These are phyloP conservation scores for Fusarium compactum DNA, from an alignment of 2,329 filamentous ascomycete species.

Conservation along the genomic window DNA sequence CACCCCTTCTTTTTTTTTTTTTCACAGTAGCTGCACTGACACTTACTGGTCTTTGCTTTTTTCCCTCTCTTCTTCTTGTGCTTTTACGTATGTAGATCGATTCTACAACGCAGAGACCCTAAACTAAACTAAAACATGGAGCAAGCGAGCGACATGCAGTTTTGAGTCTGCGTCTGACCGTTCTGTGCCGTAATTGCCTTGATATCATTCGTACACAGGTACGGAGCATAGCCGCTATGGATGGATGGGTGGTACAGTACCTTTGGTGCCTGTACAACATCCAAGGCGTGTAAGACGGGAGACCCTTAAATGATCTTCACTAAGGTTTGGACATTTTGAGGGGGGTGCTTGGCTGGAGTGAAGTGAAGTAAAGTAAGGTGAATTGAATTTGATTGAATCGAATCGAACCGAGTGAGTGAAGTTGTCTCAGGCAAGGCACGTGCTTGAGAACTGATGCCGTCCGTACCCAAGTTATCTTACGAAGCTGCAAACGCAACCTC, in stretches of 20 bases:
- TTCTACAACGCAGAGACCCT: neutral
- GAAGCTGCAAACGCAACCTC: conserved; percentile 13
- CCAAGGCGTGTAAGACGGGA: conserved; percentile 20
- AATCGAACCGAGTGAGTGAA: neutral
- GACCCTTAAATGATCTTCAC: conserved; percentile 28
- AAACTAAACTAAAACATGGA: neutral
- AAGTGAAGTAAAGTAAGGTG: neutral
- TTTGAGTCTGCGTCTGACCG: neutral
- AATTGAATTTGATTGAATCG: neutral
- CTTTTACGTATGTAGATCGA: neutral
- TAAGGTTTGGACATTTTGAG: conserved; percentile 11
- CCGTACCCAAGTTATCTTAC: neutral
- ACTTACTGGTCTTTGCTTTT: neutral
- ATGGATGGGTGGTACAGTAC: neutral
- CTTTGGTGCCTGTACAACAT: neutral
- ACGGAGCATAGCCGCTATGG: neutral
- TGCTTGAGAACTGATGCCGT: conserved; percentile 22
- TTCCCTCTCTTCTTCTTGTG: neutral
- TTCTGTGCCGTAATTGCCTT: conserved; percentile 1
- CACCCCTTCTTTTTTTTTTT: neutral
- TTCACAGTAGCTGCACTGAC: neutral
- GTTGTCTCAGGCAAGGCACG: conserved; percentile 20
- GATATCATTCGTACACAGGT: neutral
- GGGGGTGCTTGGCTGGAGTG: neutral
- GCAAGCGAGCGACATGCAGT: neutral